Evolutionary conservation across 192 early-diverging fungal genomes (phyloP), one percentile per base, ranked within the genome.

Genomic region (Backusella sp.): DNA sequence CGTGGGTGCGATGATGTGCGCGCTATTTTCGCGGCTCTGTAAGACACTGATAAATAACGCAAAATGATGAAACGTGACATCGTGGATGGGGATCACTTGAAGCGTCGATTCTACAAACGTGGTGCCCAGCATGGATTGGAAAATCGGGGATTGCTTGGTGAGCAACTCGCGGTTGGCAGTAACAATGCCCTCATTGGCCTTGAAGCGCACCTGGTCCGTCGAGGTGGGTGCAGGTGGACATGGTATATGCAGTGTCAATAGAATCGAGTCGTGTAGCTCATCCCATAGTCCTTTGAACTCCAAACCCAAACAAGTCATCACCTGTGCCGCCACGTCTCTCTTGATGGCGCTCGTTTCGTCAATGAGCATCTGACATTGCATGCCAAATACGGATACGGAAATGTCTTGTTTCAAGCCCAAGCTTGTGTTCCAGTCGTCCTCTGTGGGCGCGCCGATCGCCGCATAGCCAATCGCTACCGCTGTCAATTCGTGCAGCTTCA

Each of bases 391-490:
- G 39, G 17, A 66, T 21, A 49, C 46, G 5, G 46, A 49, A 4
- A 49, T 49, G 26, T 21, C 34, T 19, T 36, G 35, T 11, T 19
- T n/a, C n/a, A 68, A 21, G 3, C 67, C 67, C 8, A 68, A 68
- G 5, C n/a, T 35, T 3, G 19, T 21, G 21, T 68, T 68, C 67
- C 67, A 68, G 9, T 37, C 34, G 6, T 36, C 8, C 0, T 17
- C 2, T 21, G 9, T 36, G 15, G 17, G n/a, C 0, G 67, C 34
- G 3, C 67, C 67, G 1, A 68, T 68, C 2, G 35, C 35, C 6
- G 73, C 62, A 34, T 75, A 75, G 2, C 34, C 59, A 68, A 75
- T 67, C 0, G 73, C 73, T 12, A 75, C 59, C 0, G 73, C 73
- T 5, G 65, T 67, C 11, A 66, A 67, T 49, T 68, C 73, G 36